Percentiles rank a stretch among this genome's conserved stretches.
Evolutionary conservation across 2,329 filamentous ascomycete species (phyloP).

Genomic region (Beauveria caledonica): DNA sequence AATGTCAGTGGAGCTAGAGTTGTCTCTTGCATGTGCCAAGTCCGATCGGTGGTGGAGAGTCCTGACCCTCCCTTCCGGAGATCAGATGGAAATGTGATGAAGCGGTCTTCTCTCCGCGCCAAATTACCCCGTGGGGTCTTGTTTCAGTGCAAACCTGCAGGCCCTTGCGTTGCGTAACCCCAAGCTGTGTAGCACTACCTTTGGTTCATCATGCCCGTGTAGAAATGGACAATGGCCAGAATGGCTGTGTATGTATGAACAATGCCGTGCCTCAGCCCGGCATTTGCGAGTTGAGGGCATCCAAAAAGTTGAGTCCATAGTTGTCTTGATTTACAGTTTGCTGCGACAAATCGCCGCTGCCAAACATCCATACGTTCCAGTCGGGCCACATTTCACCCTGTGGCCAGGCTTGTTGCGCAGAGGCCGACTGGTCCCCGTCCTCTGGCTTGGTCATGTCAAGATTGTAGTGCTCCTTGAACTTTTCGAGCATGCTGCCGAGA

Average conservation of each 20-base stretch:
- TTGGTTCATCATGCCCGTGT: neutral
- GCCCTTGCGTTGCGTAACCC: neutral
- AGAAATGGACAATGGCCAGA: neutral
- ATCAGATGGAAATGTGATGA: neutral
- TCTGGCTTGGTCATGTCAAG: conserved; percentile 6
- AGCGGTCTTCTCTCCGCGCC: conserved; percentile 3
- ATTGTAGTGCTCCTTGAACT: conserved; percentile 17
- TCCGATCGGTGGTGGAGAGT: neutral
- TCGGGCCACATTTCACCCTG: conserved; percentile 11
- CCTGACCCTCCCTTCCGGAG: neutral
- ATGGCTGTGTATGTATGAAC: neutral
- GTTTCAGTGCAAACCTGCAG: neutral
- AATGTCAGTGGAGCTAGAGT: neutral
- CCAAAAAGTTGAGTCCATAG: conserved; percentile 18
- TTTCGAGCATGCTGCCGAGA: conserved; percentile 22
- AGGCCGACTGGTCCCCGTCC: conserved; percentile 8
- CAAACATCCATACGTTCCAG: conserved; percentile 23
- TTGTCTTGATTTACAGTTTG: conserved; percentile 17
- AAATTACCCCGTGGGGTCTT: conserved; percentile 5
- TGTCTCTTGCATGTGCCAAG: neutral
- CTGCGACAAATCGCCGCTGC: conserved; percentile 15
- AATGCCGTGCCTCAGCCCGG: conserved; percentile 13
- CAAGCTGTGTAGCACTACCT: neutral
- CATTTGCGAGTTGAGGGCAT: conserved; percentile 21
- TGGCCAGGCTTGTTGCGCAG: conserved; percentile 11